These are phyloP conservation scores for Diplodia mutila DNA, from an alignment of 2,329 filamentous ascomycete species.

Conservation along the genomic window DNA sequence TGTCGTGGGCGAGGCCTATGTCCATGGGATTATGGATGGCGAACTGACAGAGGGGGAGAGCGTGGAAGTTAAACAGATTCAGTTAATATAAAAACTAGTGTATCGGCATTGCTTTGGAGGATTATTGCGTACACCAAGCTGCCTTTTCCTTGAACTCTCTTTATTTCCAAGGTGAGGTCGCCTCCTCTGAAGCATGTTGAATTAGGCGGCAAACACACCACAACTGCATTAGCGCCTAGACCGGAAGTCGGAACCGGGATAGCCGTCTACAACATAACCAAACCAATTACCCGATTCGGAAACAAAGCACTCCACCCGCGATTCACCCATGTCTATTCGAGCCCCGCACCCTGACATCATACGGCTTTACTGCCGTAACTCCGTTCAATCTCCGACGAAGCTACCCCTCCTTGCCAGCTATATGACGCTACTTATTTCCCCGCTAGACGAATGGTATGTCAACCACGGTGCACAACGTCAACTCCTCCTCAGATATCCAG, in stretches of 20 bases:
- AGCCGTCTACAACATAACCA: not conserved
- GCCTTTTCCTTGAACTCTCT: no score
- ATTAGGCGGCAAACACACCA: not conserved
- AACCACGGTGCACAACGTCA: not conserved
- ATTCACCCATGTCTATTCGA: not conserved
- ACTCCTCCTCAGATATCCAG: not conserved
- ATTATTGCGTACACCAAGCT: no score
- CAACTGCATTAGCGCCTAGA: not conserved
- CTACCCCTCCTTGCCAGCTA: not conserved
- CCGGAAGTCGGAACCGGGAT: not conserved
- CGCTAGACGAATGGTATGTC: not conserved
- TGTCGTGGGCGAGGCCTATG: conserved; percentile 18
- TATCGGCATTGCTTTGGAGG: not conserved
- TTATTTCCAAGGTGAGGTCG: not conserved
- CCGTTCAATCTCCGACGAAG: not conserved
- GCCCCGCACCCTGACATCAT: not conserved
- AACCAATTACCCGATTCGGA: not conserved
- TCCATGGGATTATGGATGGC: conserved; percentile 25
- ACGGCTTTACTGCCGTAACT: not conserved
- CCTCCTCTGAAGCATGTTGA: not conserved
- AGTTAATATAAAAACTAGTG: not conserved
- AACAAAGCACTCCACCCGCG: not conserved
- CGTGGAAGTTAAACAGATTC: not conserved
- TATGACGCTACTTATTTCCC: not conserved
- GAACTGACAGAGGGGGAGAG: conserved; percentile 4